Base-by-base conservation (phyloP, 176 grass and related monocot genomes). In the Aegilops sharonensis region DNA sequence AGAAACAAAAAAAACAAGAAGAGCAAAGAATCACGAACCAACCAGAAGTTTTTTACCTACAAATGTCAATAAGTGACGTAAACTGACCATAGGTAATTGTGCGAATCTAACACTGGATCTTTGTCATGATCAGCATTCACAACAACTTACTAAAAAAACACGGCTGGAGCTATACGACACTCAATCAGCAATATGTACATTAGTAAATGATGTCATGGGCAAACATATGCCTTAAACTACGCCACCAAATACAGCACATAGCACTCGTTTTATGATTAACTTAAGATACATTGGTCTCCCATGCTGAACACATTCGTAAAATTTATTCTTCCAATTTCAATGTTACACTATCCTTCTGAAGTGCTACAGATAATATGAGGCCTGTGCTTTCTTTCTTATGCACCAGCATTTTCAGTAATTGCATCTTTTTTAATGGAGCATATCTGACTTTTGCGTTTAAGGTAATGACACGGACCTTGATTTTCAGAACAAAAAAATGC, bases 41-140 rank as follows among this genome's bases (percentile, higher is more conserved):
- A 61, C 45, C 81, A 84, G 50, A 84, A 84, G 14, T 88, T 31
- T 24, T 11, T 18, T 37, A 75, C 11, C 29, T 72, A 87, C 40
- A 81, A 75, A 78, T 56, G 12, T 30, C 47, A 43, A 61, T 21
- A 25, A 64, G 47, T 64, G 72, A 48, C 43, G 20, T 56, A 48
- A 77, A 77, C 40, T 47, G 71, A 74, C 23, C 3, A 43, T 68
- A 84, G 47, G 47, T 67, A 62, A 45, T 64, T 11, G 4, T 35
- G 59, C 23, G 42, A 24, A 67, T 82, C 66, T 81, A 88, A 73
- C 6, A 72, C 50, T 1, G 2, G 40, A 20, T 62, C 14, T 77
- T 70, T 42, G 36, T 11, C 48, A 69, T 50, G 31, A 60, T 8
- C 5, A 68, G 25, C 35, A 79, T 48, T 79, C 66, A 73, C 72